Conservation (phyloP, 345 rosid genomes). For the Hevea brasiliensis region DNA sequence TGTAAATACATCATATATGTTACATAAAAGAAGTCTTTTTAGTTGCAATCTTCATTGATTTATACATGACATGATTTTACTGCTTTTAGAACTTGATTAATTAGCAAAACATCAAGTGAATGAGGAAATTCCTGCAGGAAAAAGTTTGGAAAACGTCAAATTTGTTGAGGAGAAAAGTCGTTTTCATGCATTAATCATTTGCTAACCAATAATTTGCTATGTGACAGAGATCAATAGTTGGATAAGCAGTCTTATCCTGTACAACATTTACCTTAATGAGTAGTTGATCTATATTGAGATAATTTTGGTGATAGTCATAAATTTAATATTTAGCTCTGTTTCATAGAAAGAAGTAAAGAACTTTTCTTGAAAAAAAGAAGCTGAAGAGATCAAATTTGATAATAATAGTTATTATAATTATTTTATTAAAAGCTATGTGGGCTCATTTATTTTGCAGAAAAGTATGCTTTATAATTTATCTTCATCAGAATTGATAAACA, state of each 20-base stretch:
- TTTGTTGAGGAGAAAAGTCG: background rate
- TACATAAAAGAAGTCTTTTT: background rate
- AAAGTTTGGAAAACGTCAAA: constrained; percentile 18
- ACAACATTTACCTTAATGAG: background rate
- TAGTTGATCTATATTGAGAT: background rate
- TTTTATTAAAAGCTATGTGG: too few relatives aligned
- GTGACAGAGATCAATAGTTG: background rate
- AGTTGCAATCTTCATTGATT: background rate
- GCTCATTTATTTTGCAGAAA: too few relatives aligned
- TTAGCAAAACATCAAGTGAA: background rate
- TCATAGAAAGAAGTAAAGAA: too few relatives aligned
- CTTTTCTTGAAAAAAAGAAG: too few relatives aligned
- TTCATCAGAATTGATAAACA: too few relatives aligned
- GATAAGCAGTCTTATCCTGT: too few relatives aligned
- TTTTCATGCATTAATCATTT: background rate
- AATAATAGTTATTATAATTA: too few relatives aligned
- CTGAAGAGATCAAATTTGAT: too few relatives aligned
- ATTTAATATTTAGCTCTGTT: too few relatives aligned
- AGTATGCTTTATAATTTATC: too few relatives aligned
- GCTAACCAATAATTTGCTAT: background rate
- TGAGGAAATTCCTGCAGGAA: background rate
- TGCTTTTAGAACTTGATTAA: background rate
- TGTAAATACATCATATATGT: constrained; percentile 14
- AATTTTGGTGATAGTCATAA: too few relatives aligned
- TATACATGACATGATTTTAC: background rate